These are phyloP conservation scores for Candida smagusa DNA, from an alignment of 1,139 yeast genomes.

Conservation along the genomic window DNA sequence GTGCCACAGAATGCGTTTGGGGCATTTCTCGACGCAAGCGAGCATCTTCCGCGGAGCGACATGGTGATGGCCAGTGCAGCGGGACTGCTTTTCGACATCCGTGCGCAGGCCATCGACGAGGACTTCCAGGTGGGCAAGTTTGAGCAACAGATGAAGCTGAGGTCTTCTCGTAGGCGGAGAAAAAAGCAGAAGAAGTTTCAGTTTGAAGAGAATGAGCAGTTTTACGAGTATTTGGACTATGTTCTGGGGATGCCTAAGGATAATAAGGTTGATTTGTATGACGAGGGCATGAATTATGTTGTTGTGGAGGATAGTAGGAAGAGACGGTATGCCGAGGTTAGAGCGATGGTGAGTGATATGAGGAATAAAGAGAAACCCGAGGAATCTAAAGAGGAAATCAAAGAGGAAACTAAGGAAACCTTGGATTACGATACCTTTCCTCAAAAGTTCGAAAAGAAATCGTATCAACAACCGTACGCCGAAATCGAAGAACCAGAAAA, in stretches of 20 bases:
- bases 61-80: slow-evolving; percentile 53
- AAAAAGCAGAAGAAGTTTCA: slow-evolving; percentile 23
- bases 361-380: too few species aligned
- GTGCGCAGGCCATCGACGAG: slow-evolving; percentile 34
- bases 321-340: background rate
- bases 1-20: slow-evolving; percentile 38
- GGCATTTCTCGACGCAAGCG: slow-evolving; percentile 37
- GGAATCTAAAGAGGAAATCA: too few species aligned
- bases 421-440: too few species aligned
- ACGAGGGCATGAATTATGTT: background rate
- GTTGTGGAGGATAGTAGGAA: background rate
- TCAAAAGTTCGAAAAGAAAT: too few species aligned
- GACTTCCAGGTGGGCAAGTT: slow-evolving; percentile 34
- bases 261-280: slow-evolving; percentile 4
- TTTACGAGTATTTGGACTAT: slow-evolving; percentile 11
- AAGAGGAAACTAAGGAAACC: too few species aligned
- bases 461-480: too few species aligned
- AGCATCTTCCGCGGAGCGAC: slow-evolving; percentile 38
- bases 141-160: slow-evolving; percentile 31
- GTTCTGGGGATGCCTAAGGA: slow-evolving; percentile 4
- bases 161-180: slow-evolving; percentile 26
- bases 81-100: slow-evolving; percentile 40
- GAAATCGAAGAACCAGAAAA: background rate
- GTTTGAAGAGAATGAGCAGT: slow-evolving; percentile 8
- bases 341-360: background rate